Conservation (phyloP, 2,329 filamentous ascomycete species). For the Fusarium nelsonii region DNA sequence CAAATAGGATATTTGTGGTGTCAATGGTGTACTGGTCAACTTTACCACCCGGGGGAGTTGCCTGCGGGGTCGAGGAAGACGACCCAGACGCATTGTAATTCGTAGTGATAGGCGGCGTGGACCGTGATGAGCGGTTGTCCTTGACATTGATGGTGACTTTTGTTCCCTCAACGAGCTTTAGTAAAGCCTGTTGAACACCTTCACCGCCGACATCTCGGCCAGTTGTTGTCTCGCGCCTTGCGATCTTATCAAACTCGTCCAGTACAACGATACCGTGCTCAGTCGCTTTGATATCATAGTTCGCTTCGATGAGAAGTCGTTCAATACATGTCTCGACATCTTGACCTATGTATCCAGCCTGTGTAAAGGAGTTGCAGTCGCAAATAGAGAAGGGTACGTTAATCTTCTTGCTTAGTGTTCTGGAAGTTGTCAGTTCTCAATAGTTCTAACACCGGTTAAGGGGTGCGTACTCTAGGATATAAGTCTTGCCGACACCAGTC, state of each 20-base stretch:
- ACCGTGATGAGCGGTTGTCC: conserved; percentile 72
- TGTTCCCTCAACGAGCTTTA: conserved; percentile 97
- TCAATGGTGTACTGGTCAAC: conserved; percentile 79
- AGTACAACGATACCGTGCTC: conserved; percentile 95
- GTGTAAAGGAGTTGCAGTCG: conserved; percentile 95
- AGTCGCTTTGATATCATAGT: conserved; percentile 85
- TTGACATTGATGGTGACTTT: conserved; percentile 94
- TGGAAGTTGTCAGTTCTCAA: conserved; percentile 54
- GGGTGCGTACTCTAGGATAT: conserved; percentile 78
- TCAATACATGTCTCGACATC: conserved; percentile 98
- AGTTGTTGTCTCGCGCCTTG: conserved; percentile 85
- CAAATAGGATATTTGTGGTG: conserved; percentile 96
- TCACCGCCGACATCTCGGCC: conserved; percentile 96
- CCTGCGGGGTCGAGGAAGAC: conserved; percentile 61
- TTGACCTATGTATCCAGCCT: conserved; percentile 97
- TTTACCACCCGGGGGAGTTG: conserved; percentile 62
- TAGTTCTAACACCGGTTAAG: not conserved
- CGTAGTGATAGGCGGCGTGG: conserved; percentile 64
- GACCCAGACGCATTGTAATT: conserved; percentile 62
- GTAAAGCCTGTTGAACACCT: conserved; percentile 92
- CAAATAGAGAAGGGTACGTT: conserved; percentile 96
- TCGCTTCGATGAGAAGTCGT: conserved; percentile 86
- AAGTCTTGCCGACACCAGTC: conserved; percentile 94
- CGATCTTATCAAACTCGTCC: conserved; percentile 98
- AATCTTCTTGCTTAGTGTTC: conserved; percentile 90